phyloP scores from a whole-genome alignment of 192 early-diverging fungal species.

The Rhizophlyctis rosea region DNA sequence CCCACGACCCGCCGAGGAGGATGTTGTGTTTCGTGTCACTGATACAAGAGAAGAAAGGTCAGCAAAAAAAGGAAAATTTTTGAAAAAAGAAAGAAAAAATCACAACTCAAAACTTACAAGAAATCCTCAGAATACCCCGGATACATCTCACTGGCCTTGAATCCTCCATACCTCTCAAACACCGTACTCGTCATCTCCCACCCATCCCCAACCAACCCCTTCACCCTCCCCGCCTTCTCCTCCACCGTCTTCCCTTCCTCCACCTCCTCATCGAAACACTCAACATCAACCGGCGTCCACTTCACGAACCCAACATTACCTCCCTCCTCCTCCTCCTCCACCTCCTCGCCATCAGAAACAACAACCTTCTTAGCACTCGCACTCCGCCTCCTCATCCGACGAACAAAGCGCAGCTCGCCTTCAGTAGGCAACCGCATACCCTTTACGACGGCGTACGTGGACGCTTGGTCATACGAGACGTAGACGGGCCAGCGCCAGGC shows the following conservation, averaged over 20 bases:
- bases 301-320: conserved; percentile 10
- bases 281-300: conserved; percentile 28
- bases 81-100: not conserved
- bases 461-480: conserved; percentile 66
- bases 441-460: conserved; percentile 59
- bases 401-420: conserved; percentile 55
- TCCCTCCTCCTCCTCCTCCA: not conserved
- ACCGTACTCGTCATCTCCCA: conserved; percentile 84
- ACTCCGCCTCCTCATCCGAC: conserved; percentile 20
- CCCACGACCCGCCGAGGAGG: conserved; percentile 82
- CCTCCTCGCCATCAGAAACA: conserved; percentile 16
- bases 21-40: conserved; percentile 78
- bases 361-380: no score
- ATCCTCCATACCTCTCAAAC: conserved; percentile 57
- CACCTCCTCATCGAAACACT: no score
- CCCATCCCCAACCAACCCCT: no score
- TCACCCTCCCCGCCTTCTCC: no score
- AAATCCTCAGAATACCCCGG: conserved; percentile 91
- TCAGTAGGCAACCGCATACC: conserved; percentile 75
- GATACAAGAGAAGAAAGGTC: not conserved
- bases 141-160: conserved; percentile 63
- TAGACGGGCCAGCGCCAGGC: conserved; percentile 70
- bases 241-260: no score
- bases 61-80: conserved; percentile 1
- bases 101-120: conserved; percentile 56